Evolutionary conservation across 768 basidiomycete genomes (phyloP), one percentile per base, ranked within the genome.

Genomic region (Boletus edulis): DNA sequence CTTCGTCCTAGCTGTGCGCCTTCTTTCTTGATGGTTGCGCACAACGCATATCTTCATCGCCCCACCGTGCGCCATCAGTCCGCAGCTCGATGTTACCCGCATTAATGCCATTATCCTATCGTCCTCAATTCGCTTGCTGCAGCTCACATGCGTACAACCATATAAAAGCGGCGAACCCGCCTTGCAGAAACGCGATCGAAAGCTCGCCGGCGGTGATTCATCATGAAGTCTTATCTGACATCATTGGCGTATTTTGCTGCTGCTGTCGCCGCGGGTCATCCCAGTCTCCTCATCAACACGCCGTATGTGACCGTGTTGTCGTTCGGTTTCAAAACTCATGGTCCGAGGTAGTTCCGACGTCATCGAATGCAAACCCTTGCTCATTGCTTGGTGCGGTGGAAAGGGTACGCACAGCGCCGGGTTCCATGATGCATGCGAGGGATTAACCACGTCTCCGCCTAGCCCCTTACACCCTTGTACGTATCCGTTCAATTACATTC

Each of bases 401-500:
- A 17, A 22, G 32, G 15, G 41, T 29, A 13, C 10, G 43, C 34
- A 39, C 31, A 27, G 8, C 22, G 18, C 9, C 5, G 27, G 5
- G 20, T 29, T 22, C 32, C 22, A 11, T 17, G 5, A 24, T 22
- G 17, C 27, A 31, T 20, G 6, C 32, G 24, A 22, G 1, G 17
- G 10, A 35, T 43, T 24, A 9, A 43, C 9, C 38, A 37, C 20
- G 38, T 32, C 38, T 34, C 46, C 22, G 7, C 5, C 4, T 15
- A 47, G 56, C 40, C 18, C 83, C 84, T 32, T 86, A 77, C 75
- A 78, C 75, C 64, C 66, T 86, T 73, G 85, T 86, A 67, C 51
- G 81, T 76, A 17, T 48, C 46, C 4, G 39, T 18, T 8, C 7
- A 50, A 39, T 24, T 15, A 31, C 27, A 10, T 18, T n/a, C 41